phyloP scores from a whole-genome alignment of 2,329 filamentous ascomycete genomes.

The Exophiala spinifera region DNA sequence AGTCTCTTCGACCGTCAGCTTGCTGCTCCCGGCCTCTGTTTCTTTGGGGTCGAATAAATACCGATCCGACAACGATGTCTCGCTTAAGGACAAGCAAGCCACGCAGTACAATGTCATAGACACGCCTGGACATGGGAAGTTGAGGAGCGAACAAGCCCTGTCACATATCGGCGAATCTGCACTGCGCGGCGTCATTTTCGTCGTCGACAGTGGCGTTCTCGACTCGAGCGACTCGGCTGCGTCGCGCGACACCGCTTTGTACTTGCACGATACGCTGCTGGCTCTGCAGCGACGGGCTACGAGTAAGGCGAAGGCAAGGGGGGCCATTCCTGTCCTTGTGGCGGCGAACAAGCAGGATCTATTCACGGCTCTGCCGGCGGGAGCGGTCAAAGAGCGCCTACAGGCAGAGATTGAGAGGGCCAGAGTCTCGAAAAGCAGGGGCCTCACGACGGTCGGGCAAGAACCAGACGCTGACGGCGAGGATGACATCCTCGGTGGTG shows the following conservation, averaged over 20 bases:
- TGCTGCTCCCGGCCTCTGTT: slow-evolving; percentile 53
- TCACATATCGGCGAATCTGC: slow-evolving; percentile 43
- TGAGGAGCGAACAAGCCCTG: slow-evolving; percentile 67
- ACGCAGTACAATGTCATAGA: slow-evolving; percentile 54
- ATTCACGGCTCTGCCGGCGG: slow-evolving; percentile 83
- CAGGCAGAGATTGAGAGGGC: slow-evolving; percentile 80
- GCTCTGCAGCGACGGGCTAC: slow-evolving; percentile 68
- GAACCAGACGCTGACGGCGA: slow-evolving; percentile 59
- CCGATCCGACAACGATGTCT: slow-evolving; percentile 63
- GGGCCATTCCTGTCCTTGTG: slow-evolving; percentile 70
- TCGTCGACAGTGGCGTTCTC: slow-evolving; percentile 79
- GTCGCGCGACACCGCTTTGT: slow-evolving; percentile 72
- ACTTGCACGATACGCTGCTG: slow-evolving; percentile 86
- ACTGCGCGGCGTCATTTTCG: slow-evolving; percentile 73
- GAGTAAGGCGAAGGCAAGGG: slow-evolving; percentile 40
- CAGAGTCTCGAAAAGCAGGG: slow-evolving; percentile 71
- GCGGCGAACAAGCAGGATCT: slow-evolving; percentile 95
- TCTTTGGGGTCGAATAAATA: slow-evolving; percentile 59
- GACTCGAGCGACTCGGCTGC: slow-evolving; percentile 38
- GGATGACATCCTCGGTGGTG: slow-evolving; percentile 80
- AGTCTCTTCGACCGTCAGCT: slow-evolving; percentile 54
- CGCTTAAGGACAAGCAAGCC: slow-evolving; percentile 53
- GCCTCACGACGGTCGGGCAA: slow-evolving; percentile 48
- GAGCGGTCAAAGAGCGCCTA: slow-evolving; percentile 69
- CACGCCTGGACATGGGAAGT: slow-evolving; percentile 93